Evolutionary conservation across 306 rosid genomes (phyloP).

Genomic region (Elaeagnus macrophylla): DNA sequence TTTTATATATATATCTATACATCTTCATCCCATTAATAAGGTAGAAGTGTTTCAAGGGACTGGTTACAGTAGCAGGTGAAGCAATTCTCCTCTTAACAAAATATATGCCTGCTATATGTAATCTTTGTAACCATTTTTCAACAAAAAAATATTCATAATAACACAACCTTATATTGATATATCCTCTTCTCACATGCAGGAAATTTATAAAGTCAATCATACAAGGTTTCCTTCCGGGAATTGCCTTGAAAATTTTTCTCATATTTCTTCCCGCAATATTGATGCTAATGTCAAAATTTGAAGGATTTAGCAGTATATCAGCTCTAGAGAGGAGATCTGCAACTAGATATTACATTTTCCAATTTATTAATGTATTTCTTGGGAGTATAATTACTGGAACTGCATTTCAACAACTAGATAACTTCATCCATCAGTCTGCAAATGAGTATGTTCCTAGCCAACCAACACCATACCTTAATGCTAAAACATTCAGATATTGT

Average conservation of each 20-base stretch:
- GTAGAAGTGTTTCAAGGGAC: too few species aligned
- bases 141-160: too few species aligned
- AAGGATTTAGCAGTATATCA: constrained; percentile 69
- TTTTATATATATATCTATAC: too few species aligned
- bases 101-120: too few species aligned
- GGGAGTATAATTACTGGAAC: constrained; percentile 98
- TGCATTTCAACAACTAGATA: constrained; percentile 85
- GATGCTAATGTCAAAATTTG: constrained; percentile 96
- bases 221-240: constrained; percentile 98
- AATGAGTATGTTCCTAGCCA: constrained; percentile 49
- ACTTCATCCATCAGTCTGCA: constrained; percentile 80
- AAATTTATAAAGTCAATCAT: constrained; percentile 58
- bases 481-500: background rate
- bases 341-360: constrained; percentile 74
- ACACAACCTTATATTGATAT: too few species aligned
- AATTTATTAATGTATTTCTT: constrained; percentile 79
- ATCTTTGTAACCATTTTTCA: too few species aligned
- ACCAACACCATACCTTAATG: background rate
- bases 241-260: constrained; percentile 85
- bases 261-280: constrained; percentile 70
- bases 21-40: too few species aligned
- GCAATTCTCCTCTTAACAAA: too few species aligned
- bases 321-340: constrained; percentile 83
- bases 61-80: too few species aligned
- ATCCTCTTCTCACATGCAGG: constrained; percentile 39